Evolutionary conservation across 441 rosid species (phyloP), one percentile per base, ranked within the genome.

Genomic region (Eruca vesicaria): DNA sequence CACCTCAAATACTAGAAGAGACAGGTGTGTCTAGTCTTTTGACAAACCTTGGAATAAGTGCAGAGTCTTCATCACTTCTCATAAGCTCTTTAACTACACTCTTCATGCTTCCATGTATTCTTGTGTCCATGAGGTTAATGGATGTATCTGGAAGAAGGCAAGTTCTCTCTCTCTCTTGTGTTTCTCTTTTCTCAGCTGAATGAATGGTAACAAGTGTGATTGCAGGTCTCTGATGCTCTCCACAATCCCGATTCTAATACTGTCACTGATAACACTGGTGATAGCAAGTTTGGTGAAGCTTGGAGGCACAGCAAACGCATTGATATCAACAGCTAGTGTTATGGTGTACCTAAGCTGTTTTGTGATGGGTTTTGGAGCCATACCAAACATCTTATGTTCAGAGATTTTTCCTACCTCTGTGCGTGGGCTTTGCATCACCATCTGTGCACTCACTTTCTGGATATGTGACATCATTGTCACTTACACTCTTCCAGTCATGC

Each of bases 341-440:
- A 71, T 72, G 23, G 75, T 86, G 53, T 86, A 82, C 80, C 69
- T 84, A 63, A 71, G 89, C 72, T 79, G 74, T 78, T 86, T 86
- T n/a, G 89, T 84, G 71, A 84, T 86, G 89, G 89, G 86, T 10
- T 86, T 84, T 36, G 89, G 89, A 19, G 80, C 86, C 0, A 78
- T 86, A 6, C 89, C 89, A 16, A 82, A 84, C 82, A 86, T 86
- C 43, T 77, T 84, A 11, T 86, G 87, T 55, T 76, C 89, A n/a
- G 89, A 86, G 80, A 86, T 86, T 20, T 86, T 84, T 76, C 89
- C 89, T 4, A 86, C 89, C 21, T 81, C 84, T 9, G 89, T 84
- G 41, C 84, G 92, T 0, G 97, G 97, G 9, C 71, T 85, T 36
- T 91, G 97, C 84, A 89, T 91, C 52, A 82, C 97, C n/a, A 81